Evolutionary conservation across 768 basidiomycete genomes (phyloP).

Genomic region (Lyophyllum atratum): DNA sequence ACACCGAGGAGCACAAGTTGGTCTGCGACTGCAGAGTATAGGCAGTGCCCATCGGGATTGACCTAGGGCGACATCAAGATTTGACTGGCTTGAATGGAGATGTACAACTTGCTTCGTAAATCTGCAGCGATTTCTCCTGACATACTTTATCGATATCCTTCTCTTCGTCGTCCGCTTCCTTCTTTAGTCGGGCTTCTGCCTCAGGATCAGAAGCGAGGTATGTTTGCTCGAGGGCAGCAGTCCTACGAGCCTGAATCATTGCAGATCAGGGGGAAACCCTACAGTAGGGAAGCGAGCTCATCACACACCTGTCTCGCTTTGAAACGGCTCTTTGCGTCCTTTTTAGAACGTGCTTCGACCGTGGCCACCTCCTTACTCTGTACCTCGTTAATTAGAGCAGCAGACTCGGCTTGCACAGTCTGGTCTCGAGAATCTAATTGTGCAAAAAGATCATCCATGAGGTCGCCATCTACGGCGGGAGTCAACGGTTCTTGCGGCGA

Average conservation of each 20-base stretch:
- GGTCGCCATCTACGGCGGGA: constrained; percentile 51
- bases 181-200: constrained; percentile 58
- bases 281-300: background rate
- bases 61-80: constrained; percentile 50
- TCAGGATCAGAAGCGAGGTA: constrained; percentile 55
- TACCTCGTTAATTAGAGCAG: constrained; percentile 50
- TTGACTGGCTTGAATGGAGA: background rate
- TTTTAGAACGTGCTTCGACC: constrained; percentile 39
- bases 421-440: constrained; percentile 71
- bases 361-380: constrained; percentile 36
- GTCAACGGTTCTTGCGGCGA: constrained; percentile 28
- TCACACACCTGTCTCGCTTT: constrained; percentile 66
- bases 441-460: constrained; percentile 75
- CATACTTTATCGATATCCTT: constrained; percentile 63
- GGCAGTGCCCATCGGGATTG: constrained; percentile 93
- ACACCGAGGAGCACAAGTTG: constrained; percentile 79
- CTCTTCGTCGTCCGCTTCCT: constrained; percentile 70
- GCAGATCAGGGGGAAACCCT: background rate
- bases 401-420: constrained; percentile 50
- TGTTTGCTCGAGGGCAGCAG: constrained; percentile 59
- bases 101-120: constrained; percentile 56
- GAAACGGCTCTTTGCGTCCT: constrained; percentile 64
- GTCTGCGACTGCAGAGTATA: constrained; percentile 93
- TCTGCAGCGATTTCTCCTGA: constrained; percentile 62
- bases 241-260: constrained; percentile 64